Conservation (phyloP, 176 grass and related monocot species). For the Oryza meyeriana region DNA sequence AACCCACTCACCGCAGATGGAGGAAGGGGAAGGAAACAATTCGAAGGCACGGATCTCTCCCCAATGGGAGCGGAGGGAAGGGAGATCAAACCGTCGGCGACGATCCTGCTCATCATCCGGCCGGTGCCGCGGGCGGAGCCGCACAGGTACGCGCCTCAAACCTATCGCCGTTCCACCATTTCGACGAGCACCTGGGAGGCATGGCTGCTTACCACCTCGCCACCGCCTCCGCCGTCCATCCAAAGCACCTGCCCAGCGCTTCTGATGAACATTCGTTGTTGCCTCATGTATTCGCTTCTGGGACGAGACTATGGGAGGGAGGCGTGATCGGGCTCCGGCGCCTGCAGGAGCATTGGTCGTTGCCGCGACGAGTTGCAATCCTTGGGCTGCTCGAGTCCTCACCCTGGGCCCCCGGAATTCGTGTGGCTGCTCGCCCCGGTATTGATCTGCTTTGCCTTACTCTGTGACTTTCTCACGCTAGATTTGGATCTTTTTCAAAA, state of each 20-base stretch:
- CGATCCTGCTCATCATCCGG: neutral
- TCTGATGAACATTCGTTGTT: neutral
- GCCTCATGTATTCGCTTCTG: neutral
- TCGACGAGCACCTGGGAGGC: slow-evolving; percentile 4
- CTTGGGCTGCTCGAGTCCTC: neutral
- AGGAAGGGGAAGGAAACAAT: neutral
- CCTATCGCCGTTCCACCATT: neutral
- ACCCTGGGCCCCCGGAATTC: neutral
- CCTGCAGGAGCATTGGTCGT: neutral
- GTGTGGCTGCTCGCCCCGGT: neutral
- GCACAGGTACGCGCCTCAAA: neutral
- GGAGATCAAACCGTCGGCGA: neutral
- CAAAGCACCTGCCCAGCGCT: neutral
- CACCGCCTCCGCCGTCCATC: too few species aligned
- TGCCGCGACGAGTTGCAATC: neutral
- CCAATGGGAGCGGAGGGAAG: neutral
- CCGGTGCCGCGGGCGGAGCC: neutral
- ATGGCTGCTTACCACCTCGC: neutral
- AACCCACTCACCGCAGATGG: neutral
- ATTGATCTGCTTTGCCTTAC: neutral
- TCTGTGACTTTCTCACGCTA: neutral
- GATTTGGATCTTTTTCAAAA: neutral
- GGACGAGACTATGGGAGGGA: neutral
- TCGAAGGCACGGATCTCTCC: neutral
- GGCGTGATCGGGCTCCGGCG: neutral